These are phyloP conservation scores for Arthromyces matolae DNA, from an alignment of 768 basidiomycete species.

Conservation along the genomic window DNA sequence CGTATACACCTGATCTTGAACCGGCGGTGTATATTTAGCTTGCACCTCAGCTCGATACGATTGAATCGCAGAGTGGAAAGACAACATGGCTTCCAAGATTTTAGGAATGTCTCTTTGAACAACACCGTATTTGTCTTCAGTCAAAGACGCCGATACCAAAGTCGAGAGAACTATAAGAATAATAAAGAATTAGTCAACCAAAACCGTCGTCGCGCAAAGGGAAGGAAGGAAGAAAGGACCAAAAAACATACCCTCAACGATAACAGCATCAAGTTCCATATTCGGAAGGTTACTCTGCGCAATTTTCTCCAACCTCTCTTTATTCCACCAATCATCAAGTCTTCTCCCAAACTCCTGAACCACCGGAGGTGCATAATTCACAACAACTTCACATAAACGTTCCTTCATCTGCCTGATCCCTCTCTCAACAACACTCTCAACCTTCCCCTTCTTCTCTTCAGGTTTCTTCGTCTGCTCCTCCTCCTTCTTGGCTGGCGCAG, in stretches of 20 bases:
- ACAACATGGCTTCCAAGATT: constrained; percentile 71
- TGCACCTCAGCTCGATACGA: constrained; percentile 55
- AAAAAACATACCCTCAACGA: constrained; percentile 57
- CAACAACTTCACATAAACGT: not conserved
- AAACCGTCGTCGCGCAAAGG: no score
- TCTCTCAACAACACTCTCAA: not conserved
- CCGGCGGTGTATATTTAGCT: constrained; percentile 34
- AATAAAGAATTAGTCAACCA: no score
- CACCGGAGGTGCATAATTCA: not conserved
- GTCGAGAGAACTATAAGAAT: constrained; percentile 61
- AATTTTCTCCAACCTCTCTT: constrained; percentile 47
- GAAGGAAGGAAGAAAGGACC: not conserved
- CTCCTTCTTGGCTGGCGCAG: constrained; percentile 1
- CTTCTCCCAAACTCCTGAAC: not conserved
- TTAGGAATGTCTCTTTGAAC: constrained; percentile 84
- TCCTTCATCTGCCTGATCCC: not conserved
- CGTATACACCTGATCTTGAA: constrained; percentile 30
- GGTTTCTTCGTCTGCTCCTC: constrained; percentile 19
- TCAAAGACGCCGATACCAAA: constrained; percentile 66
- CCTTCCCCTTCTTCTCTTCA: constrained; percentile 20
- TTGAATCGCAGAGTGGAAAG: constrained; percentile 65
- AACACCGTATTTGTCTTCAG: constrained; percentile 78
- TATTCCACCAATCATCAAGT: constrained; percentile 50
- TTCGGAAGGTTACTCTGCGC: constrained; percentile 58
- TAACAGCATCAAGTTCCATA: constrained; percentile 57